Percentiles rank a stretch among this genome's conserved stretches.
Evolutionary conservation across 805 yeast genomes (phyloP).

Genomic region (Komagataella ulmi): DNA sequence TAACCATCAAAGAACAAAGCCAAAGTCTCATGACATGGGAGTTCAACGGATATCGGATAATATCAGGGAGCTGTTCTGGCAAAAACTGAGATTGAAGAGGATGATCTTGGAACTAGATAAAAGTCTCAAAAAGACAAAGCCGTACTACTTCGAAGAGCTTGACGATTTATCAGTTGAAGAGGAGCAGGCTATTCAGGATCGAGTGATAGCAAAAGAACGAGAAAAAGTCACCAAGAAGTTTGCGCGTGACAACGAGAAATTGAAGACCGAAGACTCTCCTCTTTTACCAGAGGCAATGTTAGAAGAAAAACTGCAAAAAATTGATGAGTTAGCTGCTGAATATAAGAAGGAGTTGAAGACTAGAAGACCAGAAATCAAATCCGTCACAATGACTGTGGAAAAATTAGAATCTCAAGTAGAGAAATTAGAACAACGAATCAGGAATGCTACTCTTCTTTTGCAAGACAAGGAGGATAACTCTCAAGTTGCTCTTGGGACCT

Average conservation of each 20-base stretch:
- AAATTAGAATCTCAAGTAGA: constrained; percentile 62
- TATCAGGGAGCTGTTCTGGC: constrained; percentile 76
- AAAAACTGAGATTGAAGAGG: constrained; percentile 57
- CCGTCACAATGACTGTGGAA: constrained; percentile 39
- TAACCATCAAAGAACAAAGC: constrained; percentile 91
- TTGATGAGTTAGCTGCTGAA: constrained; percentile 34
- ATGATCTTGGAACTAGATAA: constrained; percentile 60
- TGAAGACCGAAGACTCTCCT: constrained; percentile 41
- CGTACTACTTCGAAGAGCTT: constrained; percentile 52
- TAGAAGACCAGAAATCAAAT: constrained; percentile 43
- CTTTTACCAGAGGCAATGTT: constrained; percentile 40
- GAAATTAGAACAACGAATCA: constrained; percentile 57
- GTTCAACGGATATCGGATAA: constrained; percentile 70
- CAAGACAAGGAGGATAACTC: constrained; percentile 92
- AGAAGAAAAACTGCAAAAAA: constrained; percentile 42
- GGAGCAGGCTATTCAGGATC: constrained; percentile 40
- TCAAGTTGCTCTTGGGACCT: constrained; percentile 84
- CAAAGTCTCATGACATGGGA: constrained; percentile 71
- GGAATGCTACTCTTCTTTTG: constrained; percentile 56
- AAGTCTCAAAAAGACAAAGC: constrained; percentile 29
- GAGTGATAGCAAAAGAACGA: constrained; percentile 49
- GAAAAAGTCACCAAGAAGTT: constrained; percentile 56
- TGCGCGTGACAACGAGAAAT: constrained; percentile 66
- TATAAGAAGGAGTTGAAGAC: constrained; percentile 45
- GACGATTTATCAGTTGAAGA: constrained; percentile 57